Base-by-base conservation (phyloP, 768 basidiomycete species). In the Gyrodon lividus region DNA sequence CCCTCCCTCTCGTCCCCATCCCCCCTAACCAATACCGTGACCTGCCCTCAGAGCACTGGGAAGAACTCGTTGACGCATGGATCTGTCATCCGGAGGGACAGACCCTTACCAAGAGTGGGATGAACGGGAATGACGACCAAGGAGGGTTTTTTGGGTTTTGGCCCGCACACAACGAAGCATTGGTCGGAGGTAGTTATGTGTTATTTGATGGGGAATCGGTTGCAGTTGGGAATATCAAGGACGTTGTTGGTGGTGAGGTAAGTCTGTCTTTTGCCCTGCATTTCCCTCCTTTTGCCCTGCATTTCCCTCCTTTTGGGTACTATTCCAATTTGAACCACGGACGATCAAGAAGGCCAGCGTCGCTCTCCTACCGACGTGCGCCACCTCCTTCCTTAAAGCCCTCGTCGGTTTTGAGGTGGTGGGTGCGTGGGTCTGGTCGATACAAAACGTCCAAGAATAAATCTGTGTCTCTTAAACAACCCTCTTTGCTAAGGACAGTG, bases 11-110 rank as follows among this genome's bases (percentile, higher is more conserved):
- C 30, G 66, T 78, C 12, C 77, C 86, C 33, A 70, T 77, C 0
- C 68, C 80, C 5, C 72, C 69, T 37, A 65, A 82, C 17, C 72
- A 69, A 40, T 98, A 89, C 68, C 81, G 85, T 34, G 94, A 97
- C 64, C 74, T 98, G 12, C 96, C 96, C 3, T 94, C 91, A 4
- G 95, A 98, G 64, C 88, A 98, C 61, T 98, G 96, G 96, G 87
- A 92, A 56, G 96, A 98, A 67, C 83, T 98, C 14, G 83, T 98
- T 17, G 96, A 98, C 56, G 88, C 94, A 6, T 98, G 96, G 96
- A 93, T 98, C 89, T 98, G 96, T 61, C 96, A 98, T 68, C 69
- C 84, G 8, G 93, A 97, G 62, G 65, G 56, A 30, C 93, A 96
- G 72, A 84, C 81, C 38, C 73, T 98, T 43, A 70, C 80, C 45